Evolutionary conservation across 805 yeast species (phyloP), one percentile per base, ranked within the genome.

Genomic region (Barnettozyma sp.): DNA sequence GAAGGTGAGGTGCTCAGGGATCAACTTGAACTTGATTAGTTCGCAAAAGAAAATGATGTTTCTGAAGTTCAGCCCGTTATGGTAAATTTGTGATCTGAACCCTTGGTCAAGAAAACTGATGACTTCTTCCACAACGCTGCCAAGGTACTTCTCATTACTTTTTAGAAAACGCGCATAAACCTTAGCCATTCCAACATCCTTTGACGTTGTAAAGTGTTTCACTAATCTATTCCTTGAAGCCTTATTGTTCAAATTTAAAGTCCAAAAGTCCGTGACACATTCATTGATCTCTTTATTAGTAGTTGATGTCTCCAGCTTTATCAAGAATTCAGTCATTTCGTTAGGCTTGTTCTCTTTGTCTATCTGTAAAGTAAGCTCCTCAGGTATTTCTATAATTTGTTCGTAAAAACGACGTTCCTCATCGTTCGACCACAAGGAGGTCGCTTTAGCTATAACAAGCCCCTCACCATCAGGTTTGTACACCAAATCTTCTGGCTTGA

Each of bases 1-100:
- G 52, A 85, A 81, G 10, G 79, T 64, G 39, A 79, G 66, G 55
- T 76, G 78, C n/a, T 67, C 61, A 0, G 94, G 90, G 12, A 86
- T 65, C 41, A 86, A 56, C 45, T 71, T 75, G 54, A 87, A 87
- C 52, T 83, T 85, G 22, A 81, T 73, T 60, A 87, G 62, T 50
- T 88, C 96, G 33, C 76, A 63, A 45, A 83, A 77, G 46, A 82
- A 80, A 16, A 69, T 65, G 24, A 83, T 69, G 44, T 70, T 73
- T 44, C 66, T 70, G 45, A 76, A 72, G 43, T 73, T 73, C 33
- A 79, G 56, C 14, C 59, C 60, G 35, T 62, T 67, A 22, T 73
- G 69, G 40, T 70, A 71, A 26, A 82, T 64, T 50, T 77, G 84
- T 14, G 71, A 67, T 44, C 83, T 66, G 43, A 82, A 71, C 1